phyloP scores from a whole-genome alignment of 257 asterid species.

The Nicotiana otophora region DNA sequence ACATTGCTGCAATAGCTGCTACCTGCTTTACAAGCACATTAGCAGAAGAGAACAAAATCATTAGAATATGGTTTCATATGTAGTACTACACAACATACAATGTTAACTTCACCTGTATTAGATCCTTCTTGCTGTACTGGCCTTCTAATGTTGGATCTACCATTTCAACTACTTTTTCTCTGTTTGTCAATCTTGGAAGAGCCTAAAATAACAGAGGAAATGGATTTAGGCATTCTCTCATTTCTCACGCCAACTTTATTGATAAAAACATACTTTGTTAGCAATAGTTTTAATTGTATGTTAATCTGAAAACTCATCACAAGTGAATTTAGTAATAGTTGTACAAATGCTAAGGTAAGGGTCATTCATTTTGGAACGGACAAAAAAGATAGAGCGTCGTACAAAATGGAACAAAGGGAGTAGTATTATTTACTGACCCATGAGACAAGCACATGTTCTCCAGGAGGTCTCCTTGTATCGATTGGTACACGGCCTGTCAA shows the following conservation, averaged over 20 bases:
- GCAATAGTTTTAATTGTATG: too few relatives aligned
- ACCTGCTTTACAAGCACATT: constrained; percentile 32
- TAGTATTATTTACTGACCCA: constrained; percentile 40
- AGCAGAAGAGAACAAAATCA: background rate
- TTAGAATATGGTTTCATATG: background rate
- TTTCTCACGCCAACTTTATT: background rate
- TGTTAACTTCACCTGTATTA: constrained; percentile 53
- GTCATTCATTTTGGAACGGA: too few relatives aligned
- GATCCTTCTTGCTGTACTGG: constrained; percentile 55
- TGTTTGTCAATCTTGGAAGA: constrained; percentile 67
- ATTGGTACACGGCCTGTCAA: constrained; percentile 72
- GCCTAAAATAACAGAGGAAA: constrained; percentile 35
- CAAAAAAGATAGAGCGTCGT: too few relatives aligned
- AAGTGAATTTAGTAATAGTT: background rate
- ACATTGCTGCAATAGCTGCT: constrained; percentile 88
- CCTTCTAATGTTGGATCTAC: constrained; percentile 62
- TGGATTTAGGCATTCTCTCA: background rate
- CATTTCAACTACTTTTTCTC: constrained; percentile 69
- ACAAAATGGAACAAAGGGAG: too few relatives aligned
- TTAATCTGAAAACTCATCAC: too few relatives aligned
- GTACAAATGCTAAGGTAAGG: background rate
- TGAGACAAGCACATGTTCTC: constrained; percentile 71
- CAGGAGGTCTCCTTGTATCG: constrained; percentile 56
- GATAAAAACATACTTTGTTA: too few relatives aligned
- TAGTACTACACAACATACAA: background rate